Evolutionary conservation across 2,329 filamentous ascomycete genomes (phyloP).

Genomic region (Curvularia sp.): DNA sequence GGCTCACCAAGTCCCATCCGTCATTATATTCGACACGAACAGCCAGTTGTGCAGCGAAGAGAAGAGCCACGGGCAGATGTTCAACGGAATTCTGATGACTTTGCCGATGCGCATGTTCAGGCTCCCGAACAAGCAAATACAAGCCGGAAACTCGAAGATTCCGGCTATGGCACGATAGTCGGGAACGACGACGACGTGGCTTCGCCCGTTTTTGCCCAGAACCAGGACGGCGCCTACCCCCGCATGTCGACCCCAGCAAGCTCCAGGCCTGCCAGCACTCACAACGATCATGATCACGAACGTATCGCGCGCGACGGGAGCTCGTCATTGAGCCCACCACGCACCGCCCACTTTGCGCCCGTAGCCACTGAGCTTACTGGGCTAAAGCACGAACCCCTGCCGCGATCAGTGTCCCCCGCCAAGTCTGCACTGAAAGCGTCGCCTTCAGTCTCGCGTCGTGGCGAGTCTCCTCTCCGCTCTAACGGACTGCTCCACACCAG

Average conservation of each 20-base stretch:
- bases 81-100: slow-evolving; percentile 51
- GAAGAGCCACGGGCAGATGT: slow-evolving; percentile 18
- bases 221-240: slow-evolving; percentile 42
- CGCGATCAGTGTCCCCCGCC: slow-evolving; percentile 74
- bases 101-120: slow-evolving; percentile 52
- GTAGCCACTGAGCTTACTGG: slow-evolving; percentile 60
- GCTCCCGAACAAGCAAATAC: slow-evolving; percentile 35
- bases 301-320: slow-evolving; percentile 42
- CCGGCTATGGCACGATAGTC: slow-evolving; percentile 17
- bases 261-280: slow-evolving; percentile 15
- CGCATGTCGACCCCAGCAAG: slow-evolving; percentile 22
- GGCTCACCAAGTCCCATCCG: slow-evolving; percentile 33
- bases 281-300: slow-evolving; percentile 27
- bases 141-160: slow-evolving; percentile 25
- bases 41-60: slow-evolving; percentile 19
- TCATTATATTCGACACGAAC: slow-evolving; percentile 20
- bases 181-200: slow-evolving; percentile 14
- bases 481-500: slow-evolving; percentile 59
- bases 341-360: slow-evolving; percentile 71
- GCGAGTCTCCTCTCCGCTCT: slow-evolving; percentile 56
- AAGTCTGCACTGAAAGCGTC: slow-evolving; percentile 78
- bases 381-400: slow-evolving; percentile 72
- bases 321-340: slow-evolving; percentile 65
- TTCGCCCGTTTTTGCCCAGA: slow-evolving; percentile 32
- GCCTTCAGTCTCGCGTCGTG: slow-evolving; percentile 60